Conservation (phyloP, 2,329 filamentous ascomycete genomes). For the Xylariaceae sp. region DNA sequence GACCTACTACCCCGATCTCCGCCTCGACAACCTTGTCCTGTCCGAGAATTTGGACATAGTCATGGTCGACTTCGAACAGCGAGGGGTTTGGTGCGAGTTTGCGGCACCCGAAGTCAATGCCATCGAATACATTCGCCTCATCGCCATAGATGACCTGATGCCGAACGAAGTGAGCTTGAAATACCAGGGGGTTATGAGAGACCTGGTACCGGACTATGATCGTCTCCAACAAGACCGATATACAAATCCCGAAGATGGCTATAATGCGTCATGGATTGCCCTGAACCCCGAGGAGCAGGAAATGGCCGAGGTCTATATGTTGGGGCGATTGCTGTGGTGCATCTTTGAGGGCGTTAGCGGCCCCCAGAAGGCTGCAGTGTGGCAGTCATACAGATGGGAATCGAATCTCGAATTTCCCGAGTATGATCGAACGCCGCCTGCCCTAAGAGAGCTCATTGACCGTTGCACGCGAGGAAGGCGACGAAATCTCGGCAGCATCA, state of each 20-base stretch:
- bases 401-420: constrained; percentile 62
- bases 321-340: constrained; percentile 67
- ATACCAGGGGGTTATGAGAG: constrained; percentile 51
- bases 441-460: constrained; percentile 56
- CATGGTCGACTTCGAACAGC: constrained; percentile 69
- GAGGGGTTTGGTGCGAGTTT: constrained; percentile 69
- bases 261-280: constrained; percentile 63
- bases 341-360: constrained; percentile 67
- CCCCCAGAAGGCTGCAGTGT: constrained; percentile 62
- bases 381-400: constrained; percentile 66
- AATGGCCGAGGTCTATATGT: constrained; percentile 67
- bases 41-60: constrained; percentile 54
- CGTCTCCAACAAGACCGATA: constrained; percentile 52
- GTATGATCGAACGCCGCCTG: constrained; percentile 54
- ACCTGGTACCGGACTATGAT: constrained; percentile 56
- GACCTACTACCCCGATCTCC: constrained; percentile 64
- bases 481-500: constrained; percentile 50
- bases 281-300: constrained; percentile 61
- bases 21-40: constrained; percentile 65
- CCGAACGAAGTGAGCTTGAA: constrained; percentile 47
- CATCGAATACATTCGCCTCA: constrained; percentile 62
- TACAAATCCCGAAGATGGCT: constrained; percentile 55
- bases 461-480: constrained; percentile 59
- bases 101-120: constrained; percentile 66
- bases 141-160: constrained; percentile 58